A percentile compares a stretch with the other conserved stretches of the same genome.
These are phyloP conservation scores for Colletotrichum neosansevieriae DNA, from an alignment of 2,329 filamentous ascomycete genomes.

Conservation along the genomic window DNA sequence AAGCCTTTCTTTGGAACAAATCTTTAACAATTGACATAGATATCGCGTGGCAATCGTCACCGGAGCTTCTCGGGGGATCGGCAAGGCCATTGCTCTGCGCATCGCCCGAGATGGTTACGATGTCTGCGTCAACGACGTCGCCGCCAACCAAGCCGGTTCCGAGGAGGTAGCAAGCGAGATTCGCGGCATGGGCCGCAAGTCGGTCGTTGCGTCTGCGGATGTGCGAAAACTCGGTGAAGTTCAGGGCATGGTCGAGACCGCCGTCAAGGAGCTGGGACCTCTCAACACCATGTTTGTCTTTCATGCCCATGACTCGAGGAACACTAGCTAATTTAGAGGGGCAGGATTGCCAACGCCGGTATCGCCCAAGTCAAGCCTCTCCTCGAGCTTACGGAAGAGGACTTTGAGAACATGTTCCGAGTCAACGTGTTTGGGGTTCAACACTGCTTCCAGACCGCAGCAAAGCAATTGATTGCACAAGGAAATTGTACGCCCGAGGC, in stretches of 20 bases:
- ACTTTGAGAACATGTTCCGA: constrained; percentile 70
- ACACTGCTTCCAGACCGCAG: constrained; percentile 73
- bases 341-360: constrained; percentile 71
- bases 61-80: constrained; percentile 53
- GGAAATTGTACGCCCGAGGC: constrained; percentile 59
- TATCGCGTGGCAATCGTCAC: constrained; percentile 37
- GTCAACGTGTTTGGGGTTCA: constrained; percentile 75
- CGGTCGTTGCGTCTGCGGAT: constrained; percentile 69
- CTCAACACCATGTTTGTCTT: constrained; percentile 51
- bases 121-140: constrained; percentile 74
- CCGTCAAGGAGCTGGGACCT: constrained; percentile 66
- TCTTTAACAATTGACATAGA: not conserved
- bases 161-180: constrained; percentile 67
- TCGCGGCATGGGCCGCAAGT: constrained; percentile 60
- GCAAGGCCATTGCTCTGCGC: constrained; percentile 72
- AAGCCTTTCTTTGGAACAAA: too few relatives aligned
- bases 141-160: constrained; percentile 62
- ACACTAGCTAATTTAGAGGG: constrained; percentile 12
- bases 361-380: constrained; percentile 68
- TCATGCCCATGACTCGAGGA: constrained; percentile 50
- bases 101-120: constrained; percentile 75
- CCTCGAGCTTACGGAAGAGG: constrained; percentile 67
- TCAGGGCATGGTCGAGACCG: constrained; percentile 60
- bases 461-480: constrained; percentile 70
- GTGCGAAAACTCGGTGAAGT: constrained; percentile 69